phyloP scores from a whole-genome alignment of 1,284 basidiomycete species.

The Cryptococcus sp. region DNA sequence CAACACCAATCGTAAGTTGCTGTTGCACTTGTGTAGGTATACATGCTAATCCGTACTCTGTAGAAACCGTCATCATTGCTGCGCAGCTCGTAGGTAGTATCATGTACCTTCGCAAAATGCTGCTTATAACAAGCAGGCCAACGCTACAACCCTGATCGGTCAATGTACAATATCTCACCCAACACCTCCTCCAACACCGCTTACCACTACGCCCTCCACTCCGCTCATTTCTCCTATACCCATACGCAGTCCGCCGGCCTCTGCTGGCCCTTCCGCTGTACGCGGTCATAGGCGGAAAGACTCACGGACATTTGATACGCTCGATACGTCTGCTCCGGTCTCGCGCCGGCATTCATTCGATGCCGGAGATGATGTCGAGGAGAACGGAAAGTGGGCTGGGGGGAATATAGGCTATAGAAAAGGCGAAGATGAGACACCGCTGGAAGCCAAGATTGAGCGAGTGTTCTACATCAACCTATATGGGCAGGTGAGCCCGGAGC shows the following conservation, averaged over 20 bases:
- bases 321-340: conserved; percentile 27
- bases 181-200: conserved; percentile 51
- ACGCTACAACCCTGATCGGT: conserved; percentile 78
- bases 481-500: conserved; percentile 59
- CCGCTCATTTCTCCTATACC: conserved; percentile 13
- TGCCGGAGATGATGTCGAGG: conserved; percentile 58
- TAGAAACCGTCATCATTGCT: conserved; percentile 87
- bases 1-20: conserved; percentile 75
- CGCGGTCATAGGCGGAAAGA: conserved; percentile 35
- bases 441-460: conserved; percentile 66
- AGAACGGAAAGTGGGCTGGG: conserved; percentile 51
- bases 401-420: conserved; percentile 50
- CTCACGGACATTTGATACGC: conserved; percentile 51
- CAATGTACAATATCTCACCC: conserved; percentile 99
- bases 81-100: conserved; percentile 72
- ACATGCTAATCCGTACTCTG: background rate
- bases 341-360: conserved; percentile 15
- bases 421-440: conserved; percentile 60
- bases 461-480: conserved; percentile 93
- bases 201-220: conserved; percentile 4
- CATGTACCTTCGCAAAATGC: background rate
- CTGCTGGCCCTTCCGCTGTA: conserved; percentile 32
- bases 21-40: background rate
- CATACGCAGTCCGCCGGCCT: conserved; percentile 17
- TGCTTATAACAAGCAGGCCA: conserved; percentile 59